Percentiles rank a stretch among this genome's conserved stretches.
Evolutionary conservation across 2,329 filamentous ascomycete species (phyloP).

Genomic region (Graphilbum sp.): DNA sequence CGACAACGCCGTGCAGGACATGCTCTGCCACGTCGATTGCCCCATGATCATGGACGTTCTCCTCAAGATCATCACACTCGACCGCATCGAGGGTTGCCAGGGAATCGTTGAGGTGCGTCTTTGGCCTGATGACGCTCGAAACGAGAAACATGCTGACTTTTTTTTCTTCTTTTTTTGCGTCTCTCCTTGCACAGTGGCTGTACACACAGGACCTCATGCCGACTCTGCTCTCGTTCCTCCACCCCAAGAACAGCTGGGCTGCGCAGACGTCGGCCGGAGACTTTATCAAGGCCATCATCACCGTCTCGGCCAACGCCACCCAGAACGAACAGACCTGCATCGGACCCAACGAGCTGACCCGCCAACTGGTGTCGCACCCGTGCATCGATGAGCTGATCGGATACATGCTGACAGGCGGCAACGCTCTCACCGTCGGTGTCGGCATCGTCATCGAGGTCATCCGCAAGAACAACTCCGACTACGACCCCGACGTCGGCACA

Average conservation of each 20-base stretch:
- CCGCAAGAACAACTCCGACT: conserved; percentile 97
- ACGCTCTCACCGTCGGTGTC: conserved; percentile 87
- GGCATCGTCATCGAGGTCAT: conserved; percentile 98
- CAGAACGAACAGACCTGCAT: conserved; percentile 99
- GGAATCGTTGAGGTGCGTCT: conserved; percentile 69
- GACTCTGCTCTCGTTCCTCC: conserved; percentile 69
- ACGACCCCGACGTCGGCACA: conserved; percentile 79
- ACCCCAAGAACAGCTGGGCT: conserved; percentile 68
- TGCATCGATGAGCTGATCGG: conserved; percentile 75
- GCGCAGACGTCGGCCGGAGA: conserved; percentile 95
- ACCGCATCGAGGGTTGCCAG: conserved; percentile 79
- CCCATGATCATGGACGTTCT: conserved; percentile 97
- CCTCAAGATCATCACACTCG: conserved; percentile 90
- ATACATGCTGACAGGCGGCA: conserved; percentile 87
- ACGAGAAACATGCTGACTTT: too few species aligned
- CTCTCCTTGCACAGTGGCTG: too few species aligned
- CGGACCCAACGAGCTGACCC: conserved; percentile 88
- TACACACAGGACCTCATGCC: conserved; percentile 81
- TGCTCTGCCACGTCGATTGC: conserved; percentile 88
- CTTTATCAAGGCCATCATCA: conserved; percentile 97
- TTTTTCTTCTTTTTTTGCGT: too few species aligned
- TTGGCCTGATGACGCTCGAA: neutral
- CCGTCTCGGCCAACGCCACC: conserved; percentile 93
- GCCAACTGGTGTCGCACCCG: conserved; percentile 74
- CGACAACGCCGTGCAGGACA: conserved; percentile 64